A percentile compares a stretch with the other conserved stretches of the same genome.
phyloP scores from a whole-genome alignment of 129 eudicot genomes.

The Rutidosis leptorrhynchoides region DNA sequence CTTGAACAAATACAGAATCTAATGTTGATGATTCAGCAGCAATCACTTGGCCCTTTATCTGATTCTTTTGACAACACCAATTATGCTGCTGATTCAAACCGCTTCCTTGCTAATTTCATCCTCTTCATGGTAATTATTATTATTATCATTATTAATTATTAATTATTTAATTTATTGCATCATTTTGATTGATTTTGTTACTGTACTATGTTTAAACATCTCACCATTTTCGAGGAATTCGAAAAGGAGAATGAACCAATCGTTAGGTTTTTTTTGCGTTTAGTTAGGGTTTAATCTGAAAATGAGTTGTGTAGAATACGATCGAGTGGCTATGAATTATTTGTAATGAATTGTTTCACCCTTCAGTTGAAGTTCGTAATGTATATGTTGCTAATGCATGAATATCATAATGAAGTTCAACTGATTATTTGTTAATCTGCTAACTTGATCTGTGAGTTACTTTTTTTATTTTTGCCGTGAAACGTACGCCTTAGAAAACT shows the following conservation, averaged over 20 bases:
- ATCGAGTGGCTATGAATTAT: too few relatives aligned
- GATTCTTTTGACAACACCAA: conserved; percentile 28
- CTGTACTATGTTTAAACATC: too few relatives aligned
- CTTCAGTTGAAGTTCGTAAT: not conserved
- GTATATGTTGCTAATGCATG: not conserved
- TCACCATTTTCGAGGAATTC: too few relatives aligned
- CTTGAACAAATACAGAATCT: conserved; percentile 53
- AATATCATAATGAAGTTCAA: not conserved
- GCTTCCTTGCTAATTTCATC: conserved; percentile 64
- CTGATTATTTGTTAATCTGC: not conserved
- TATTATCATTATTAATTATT: not conserved
- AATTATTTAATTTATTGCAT: not conserved
- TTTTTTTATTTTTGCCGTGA: not conserved
- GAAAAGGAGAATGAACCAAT: too few relatives aligned
- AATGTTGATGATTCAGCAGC: conserved; percentile 21
- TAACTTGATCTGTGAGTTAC: not conserved
- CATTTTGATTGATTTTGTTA: not conserved
- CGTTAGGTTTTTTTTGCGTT: too few relatives aligned
- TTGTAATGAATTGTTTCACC: too few relatives aligned
- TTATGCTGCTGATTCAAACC: conserved; percentile 41
- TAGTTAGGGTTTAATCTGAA: too few relatives aligned
- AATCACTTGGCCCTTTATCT: conserved; percentile 23
- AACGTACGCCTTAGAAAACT: not conserved
- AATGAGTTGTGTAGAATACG: too few relatives aligned
- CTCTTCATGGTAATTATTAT: conserved; percentile 46